phyloP scores from a whole-genome alignment of 2,329 filamentous ascomycete genomes.

The Nothophoma quercina region DNA sequence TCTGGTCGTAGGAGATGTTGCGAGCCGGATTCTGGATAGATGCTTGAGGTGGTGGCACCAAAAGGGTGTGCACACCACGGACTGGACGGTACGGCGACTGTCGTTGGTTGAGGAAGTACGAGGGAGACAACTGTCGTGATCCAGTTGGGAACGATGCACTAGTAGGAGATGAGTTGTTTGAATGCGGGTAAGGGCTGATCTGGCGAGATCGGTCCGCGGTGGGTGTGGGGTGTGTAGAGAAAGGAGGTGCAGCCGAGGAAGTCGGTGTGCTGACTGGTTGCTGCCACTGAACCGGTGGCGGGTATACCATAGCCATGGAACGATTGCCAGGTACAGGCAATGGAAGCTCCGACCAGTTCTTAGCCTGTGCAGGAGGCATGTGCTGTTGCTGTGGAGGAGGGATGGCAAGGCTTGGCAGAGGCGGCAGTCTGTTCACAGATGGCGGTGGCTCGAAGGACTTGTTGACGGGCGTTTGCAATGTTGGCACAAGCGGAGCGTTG shows the following conservation, averaged over 20 bases:
- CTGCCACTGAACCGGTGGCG: conserved; percentile 63
- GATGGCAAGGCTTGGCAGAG: conserved; percentile 75
- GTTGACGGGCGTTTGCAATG: conserved; percentile 44
- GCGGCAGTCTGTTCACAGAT: conserved; percentile 63
- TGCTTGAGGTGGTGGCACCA: conserved; percentile 83
- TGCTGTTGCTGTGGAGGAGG: conserved; percentile 56
- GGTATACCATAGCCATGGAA: conserved; percentile 80
- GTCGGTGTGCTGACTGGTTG: conserved; percentile 52
- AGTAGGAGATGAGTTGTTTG: conserved; percentile 72
- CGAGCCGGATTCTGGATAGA: conserved; percentile 69
- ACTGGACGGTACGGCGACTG: conserved; percentile 93
- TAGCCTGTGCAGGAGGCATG: conserved; percentile 38
- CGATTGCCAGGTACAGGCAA: conserved; percentile 65
- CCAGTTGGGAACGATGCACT: conserved; percentile 69
- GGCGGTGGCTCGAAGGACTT: conserved; percentile 47
- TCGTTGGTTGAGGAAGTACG: conserved; percentile 84
- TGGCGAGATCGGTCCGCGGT: conserved; percentile 54
- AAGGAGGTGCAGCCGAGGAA: conserved; percentile 37
- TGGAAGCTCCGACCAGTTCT: conserved; percentile 54
- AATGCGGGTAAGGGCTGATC: conserved; percentile 61
- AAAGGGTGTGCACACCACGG: conserved; percentile 85
- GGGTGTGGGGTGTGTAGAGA: conserved; percentile 39
- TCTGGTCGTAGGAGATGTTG: conserved; percentile 56
- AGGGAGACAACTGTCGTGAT: conserved; percentile 81
- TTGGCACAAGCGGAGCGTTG: conserved; percentile 46